Conservation (phyloP, 176 grass and related monocot species). For the Rhipidocladum racemiflorum region DNA sequence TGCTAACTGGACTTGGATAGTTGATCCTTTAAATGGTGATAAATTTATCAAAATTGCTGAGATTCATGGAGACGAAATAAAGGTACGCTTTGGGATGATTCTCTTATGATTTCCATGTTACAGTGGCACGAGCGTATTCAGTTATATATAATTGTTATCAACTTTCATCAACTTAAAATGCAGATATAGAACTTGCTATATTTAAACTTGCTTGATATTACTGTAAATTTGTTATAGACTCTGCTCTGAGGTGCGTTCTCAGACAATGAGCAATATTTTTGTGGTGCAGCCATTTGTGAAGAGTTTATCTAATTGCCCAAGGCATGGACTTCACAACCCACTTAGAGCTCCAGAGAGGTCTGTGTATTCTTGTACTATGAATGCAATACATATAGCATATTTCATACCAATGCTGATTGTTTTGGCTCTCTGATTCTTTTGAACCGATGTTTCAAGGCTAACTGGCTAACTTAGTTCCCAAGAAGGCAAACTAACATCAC, state of each 20-base stretch:
- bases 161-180: background rate
- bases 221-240: background rate
- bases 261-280: background rate
- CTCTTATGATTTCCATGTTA: background rate
- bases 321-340: constrained; percentile 95
- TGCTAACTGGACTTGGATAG: constrained; percentile 64
- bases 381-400: background rate
- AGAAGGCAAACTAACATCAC: background rate
- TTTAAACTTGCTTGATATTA: constrained; percentile 1
- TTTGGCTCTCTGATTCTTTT: background rate
- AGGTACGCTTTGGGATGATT: constrained; percentile 43
- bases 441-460: background rate
- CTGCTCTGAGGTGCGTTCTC: background rate
- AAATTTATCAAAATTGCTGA: constrained; percentile 86
- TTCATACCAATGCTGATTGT: background rate
- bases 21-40: constrained; percentile 87
- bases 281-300: constrained; percentile 67
- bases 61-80: constrained; percentile 70
- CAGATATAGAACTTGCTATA: background rate
- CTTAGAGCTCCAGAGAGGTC: constrained; percentile 86
- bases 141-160: background rate
- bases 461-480: background rate
- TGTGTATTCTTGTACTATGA: constrained; percentile 3
- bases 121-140: background rate
- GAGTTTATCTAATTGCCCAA: constrained; percentile 85